Conservation (phyloP, 2,329 filamentous ascomycete genomes). For the Hymenoscyphus salicellus region DNA sequence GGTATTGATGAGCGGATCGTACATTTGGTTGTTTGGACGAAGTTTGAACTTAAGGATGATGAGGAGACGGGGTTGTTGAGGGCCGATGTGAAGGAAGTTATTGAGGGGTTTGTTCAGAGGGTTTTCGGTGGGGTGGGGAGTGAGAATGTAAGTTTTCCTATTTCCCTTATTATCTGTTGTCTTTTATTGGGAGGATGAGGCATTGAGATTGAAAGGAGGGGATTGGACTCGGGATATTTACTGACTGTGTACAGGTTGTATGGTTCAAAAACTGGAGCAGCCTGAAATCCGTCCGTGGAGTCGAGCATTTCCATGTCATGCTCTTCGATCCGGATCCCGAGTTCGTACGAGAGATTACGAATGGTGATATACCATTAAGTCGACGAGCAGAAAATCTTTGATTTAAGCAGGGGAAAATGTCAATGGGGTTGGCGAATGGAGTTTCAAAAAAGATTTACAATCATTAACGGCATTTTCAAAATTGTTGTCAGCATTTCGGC, state of each 20-base stretch:
- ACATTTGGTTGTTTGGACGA: slow-evolving; percentile 90
- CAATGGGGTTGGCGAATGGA: not conserved
- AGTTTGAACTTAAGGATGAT: slow-evolving; percentile 69
- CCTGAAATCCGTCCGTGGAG: slow-evolving; percentile 78
- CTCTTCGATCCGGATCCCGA: slow-evolving; percentile 69
- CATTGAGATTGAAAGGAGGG: slow-evolving; percentile 17
- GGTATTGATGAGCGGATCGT: slow-evolving; percentile 74
- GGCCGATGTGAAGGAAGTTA: slow-evolving; percentile 56
- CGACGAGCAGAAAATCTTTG: slow-evolving; percentile 36
- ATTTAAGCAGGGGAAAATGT: not conserved
- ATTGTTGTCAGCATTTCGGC: not conserved
- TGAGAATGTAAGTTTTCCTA: slow-evolving; percentile 49
- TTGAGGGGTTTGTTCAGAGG: slow-evolving; percentile 69
- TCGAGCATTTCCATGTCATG: slow-evolving; percentile 97
- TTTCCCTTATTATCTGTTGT: slow-evolving; percentile 4
- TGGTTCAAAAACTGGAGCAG: slow-evolving; percentile 91
- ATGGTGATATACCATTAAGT: slow-evolving; percentile 67
- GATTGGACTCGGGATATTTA: too few species aligned
- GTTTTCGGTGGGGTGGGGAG: slow-evolving; percentile 56
- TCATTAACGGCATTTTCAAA: too few species aligned
- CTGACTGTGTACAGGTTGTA: slow-evolving; percentile 46
- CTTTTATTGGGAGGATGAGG: slow-evolving; percentile 27
- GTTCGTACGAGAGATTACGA: slow-evolving; percentile 69
- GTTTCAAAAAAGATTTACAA: too few species aligned
- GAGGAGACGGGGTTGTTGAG: slow-evolving; percentile 55